Evolutionary conservation across 768 basidiomycete genomes (phyloP), one percentile per base, ranked within the genome.

Genomic region (Termitomyces sp.): DNA sequence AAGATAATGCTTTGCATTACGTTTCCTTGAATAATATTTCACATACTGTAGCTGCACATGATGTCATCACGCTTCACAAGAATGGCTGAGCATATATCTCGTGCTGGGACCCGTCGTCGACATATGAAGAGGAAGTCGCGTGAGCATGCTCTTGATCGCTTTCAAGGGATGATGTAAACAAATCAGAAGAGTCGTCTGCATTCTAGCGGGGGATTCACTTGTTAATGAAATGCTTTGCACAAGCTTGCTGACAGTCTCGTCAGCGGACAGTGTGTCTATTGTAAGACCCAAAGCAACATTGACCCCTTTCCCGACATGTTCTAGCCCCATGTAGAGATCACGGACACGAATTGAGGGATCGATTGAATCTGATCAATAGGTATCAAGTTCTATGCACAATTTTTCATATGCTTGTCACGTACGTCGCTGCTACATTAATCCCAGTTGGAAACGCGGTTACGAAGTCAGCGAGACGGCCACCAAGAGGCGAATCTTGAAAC

Each of bases 171-270:
- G 14, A 29, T 2, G 9, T 3, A 38, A 29, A 21, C 14, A 21
- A 14, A 57, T 25, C 16, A 27, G 42, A 27, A 27, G 21, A 19
- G 5, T 17, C 43, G 1, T 25, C 19, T n/a, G 17, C 35, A 21
- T 4, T 19, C 17, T 17, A 53, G 31, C 25, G 17, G 1, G 3
- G 4, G 3, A 73, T 81, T 40, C 53, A 88, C 87, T 90, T 90
- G 70, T 86, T 83, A 59, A 92, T 80, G 54, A 80, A 83, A 70
- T 95, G 92, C 69, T 95, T 95, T 12, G 90, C 91, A 56, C 88
- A 91, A 0, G 92, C 91, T 66, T 92, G 90, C 60, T 61, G 31
- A 38, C 14, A 32, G 17, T 8, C 19, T 23, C 19, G 16, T 40
- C 11, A 31, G 6, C 29, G 2, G 19, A 25, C 9, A 0, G 9